phyloP scores from a whole-genome alignment of 2,329 filamentous ascomycete genomes.

The Diplodia mutila region DNA sequence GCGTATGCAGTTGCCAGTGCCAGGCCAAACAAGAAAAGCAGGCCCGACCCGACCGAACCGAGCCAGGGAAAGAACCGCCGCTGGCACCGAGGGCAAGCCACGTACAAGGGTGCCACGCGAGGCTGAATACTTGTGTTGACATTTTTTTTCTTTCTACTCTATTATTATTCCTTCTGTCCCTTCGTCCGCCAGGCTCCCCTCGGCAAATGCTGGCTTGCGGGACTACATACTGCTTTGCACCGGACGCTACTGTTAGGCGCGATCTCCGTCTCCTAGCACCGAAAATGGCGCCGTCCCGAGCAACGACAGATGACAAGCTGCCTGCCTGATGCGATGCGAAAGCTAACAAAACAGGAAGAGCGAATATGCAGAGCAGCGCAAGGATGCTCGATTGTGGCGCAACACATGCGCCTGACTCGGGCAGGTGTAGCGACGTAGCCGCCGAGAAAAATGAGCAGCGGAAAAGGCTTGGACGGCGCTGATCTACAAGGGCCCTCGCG shows the following conservation, averaged over 20 bases:
- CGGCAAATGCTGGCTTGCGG: background rate
- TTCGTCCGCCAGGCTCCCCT: background rate
- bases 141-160: too few species aligned
- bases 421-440: constrained; percentile 17
- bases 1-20: background rate
- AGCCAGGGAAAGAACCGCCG: background rate
- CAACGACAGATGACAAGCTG: constrained; percentile 1
- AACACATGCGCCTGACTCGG: background rate
- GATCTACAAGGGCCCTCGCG: constrained; percentile 16
- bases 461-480: constrained; percentile 6
- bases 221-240: background rate
- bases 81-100: background rate
- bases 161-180: background rate
- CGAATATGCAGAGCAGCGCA: background rate
- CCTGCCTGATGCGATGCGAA: constrained; percentile 4
- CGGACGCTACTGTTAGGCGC: background rate
- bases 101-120: constrained; percentile 15
- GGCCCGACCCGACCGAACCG: constrained; percentile 19
- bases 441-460: background rate
- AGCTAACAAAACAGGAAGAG: background rate
- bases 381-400: background rate
- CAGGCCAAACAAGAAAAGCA: constrained; percentile 3
- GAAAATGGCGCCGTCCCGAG: background rate
- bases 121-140: background rate
- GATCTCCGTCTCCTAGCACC: background rate